Evolutionary conservation across 306 rosid species (phyloP), one percentile per base, ranked within the genome.

Genomic region (Medicago arabica): DNA sequence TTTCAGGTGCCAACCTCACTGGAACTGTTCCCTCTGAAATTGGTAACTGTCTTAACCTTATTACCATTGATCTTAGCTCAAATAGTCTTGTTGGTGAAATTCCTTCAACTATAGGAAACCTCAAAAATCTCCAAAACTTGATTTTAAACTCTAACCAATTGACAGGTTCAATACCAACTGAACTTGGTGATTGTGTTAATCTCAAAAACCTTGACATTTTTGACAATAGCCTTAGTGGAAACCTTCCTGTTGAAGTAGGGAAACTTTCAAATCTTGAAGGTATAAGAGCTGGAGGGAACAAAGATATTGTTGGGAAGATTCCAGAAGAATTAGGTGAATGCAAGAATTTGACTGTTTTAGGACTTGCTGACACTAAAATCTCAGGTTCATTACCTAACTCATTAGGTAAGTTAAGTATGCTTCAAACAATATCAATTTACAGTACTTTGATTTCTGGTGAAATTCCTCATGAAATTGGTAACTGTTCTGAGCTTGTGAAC

Each of bases 401-500:
- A 17, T 12, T 93, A 40, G 98, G 98, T 55, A 87, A 83, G 55
- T 78, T 91, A 69, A 57, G 21, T 44, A 80, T 16, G 69, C 96
- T 93, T 75, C 92, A 83, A 63, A 89, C 92, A 1, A 75, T 93
- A 15, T 91, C 97, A 54, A 80, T 93, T 84, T 93, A 93, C 75
- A 88, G 88, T 14, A 89, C 97, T 0, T 75, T 87, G 87, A 77
- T 93, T 13, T 86, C 96, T 3, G 98, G 97, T 34, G 88, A 85
- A 83, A 86, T 93, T 80, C 98, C 98, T n/a, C 75, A 82, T 2
- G 89, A 88, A 38, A 81, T 93, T 70, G 97, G 98, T n/a, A 88
- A 93, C 80, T 93, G 98, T 82, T 88, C 96, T 6, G 96, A 85
- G 87, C 98, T 93, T 72, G 87, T 91, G 64, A 78, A 93, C 61